These are phyloP conservation scores for Cyberlindnera samutprakarnensis DNA, from an alignment of 805 yeast species.

Conservation along the genomic window DNA sequence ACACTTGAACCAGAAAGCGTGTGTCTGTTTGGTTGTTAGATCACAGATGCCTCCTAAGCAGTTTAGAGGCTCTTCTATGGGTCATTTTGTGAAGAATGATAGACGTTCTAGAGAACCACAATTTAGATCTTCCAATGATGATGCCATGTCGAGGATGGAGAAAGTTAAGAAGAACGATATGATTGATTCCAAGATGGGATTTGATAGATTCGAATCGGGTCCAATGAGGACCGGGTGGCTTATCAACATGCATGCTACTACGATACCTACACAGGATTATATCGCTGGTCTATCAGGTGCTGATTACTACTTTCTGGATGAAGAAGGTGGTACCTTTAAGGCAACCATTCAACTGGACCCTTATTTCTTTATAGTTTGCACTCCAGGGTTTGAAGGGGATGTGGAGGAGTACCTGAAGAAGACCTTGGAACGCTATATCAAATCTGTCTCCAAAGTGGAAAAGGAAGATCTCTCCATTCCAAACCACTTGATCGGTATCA, in stretches of 20 bases:
- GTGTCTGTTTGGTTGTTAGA: too few species aligned
- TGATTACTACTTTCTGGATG: conserved; percentile 89
- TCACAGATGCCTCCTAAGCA: conserved; percentile 5
- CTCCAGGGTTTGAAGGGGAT: conserved; percentile 49
- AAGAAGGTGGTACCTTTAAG: conserved; percentile 94
- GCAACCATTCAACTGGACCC: conserved; percentile 81
- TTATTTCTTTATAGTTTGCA: conserved; percentile 66
- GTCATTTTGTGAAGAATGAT: conserved; percentile 41
- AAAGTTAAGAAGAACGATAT: conserved; percentile 54
- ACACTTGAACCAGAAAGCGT: too few species aligned
- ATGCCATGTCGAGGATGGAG: conserved; percentile 31
- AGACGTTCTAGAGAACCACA: conserved; percentile 10
- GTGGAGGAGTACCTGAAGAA: conserved; percentile 80
- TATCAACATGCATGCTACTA: conserved; percentile 86
- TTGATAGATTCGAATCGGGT: conserved; percentile 68
- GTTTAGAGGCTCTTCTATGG: conserved; percentile 43
- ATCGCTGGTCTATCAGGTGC: conserved; percentile 79
- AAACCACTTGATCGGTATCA: conserved; percentile 79
- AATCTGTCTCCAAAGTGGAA: conserved; percentile 41
- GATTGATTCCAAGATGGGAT: conserved; percentile 82
- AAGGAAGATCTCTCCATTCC: conserved; percentile 80
- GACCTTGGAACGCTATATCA: conserved; percentile 55
- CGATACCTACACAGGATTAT: conserved; percentile 50
- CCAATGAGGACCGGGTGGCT: conserved; percentile 82
- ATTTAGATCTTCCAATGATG: neutral